Conservation (phyloP, 768 basidiomycete genomes). For the Gautieria morchelliformis region DNA sequence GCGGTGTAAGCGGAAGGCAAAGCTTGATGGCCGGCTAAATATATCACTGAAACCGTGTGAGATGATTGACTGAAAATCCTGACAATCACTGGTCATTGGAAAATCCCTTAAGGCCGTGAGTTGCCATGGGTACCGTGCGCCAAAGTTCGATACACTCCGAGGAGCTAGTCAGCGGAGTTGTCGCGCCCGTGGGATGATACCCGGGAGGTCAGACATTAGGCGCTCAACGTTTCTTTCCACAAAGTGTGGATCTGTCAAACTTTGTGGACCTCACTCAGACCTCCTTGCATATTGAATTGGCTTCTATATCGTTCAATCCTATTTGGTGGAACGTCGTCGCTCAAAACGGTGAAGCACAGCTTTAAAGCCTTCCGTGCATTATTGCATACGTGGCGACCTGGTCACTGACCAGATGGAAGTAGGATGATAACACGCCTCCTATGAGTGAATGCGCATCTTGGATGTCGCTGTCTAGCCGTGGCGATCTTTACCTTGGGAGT, state of each 20-base stretch:
- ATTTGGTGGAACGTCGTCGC: conserved; percentile 95
- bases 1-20: no score
- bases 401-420: conserved; percentile 38
- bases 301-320: conserved; percentile 81
- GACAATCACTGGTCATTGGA: no score
- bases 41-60: no score
- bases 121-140: no score
- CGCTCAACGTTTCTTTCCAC: background rate
- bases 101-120: no score
- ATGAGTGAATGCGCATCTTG: conserved; percentile 59
- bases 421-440: conserved; percentile 82
- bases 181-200: no score
- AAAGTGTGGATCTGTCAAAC: conserved; percentile 1
- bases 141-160: no score
- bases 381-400: no score
- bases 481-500: conserved; percentile 82
- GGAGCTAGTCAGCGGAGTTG: no score
- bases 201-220: background rate
- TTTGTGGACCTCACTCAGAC: conserved; percentile 51
- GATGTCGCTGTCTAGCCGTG: conserved; percentile 81
- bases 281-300: conserved; percentile 58
- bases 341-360: conserved; percentile 61
- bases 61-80: no score
- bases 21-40: no score
- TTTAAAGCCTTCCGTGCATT: background rate